Evolutionary conservation across 208 protist species (phyloP), one percentile per base, ranked within the genome.

Genomic region (Crithidia mellificae): DNA sequence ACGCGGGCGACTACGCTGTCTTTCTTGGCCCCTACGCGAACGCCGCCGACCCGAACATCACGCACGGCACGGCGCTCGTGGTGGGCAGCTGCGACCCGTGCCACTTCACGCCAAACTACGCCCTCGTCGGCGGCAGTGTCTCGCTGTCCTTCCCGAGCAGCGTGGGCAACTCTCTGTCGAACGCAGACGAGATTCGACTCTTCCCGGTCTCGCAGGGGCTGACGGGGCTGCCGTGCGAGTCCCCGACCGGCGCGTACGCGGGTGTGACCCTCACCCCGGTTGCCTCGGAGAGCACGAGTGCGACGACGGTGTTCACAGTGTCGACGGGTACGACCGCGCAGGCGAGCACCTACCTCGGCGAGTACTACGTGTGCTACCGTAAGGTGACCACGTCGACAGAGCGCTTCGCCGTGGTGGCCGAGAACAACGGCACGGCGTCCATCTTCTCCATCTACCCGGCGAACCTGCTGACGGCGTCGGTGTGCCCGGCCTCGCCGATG

Each of bases 331-430:
- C 74, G 22, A 50, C 30, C n/a, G 57, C 67, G 32, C 58, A 81
- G 52, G 58, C 77, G 22, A 67, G 54, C 32, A 52, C 24, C n/a
- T 90, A 83, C 72, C 52, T 86, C 0, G 91, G 88, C 2, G 81
- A 89, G 63, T 96, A 96, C 77, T 87, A 91, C 75, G 56, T 90
- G 9, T 96, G 92, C 69, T 96, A 96, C 71, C 74, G 67, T 32
- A 82, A 84, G 59, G 44, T 55, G 24, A 51, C 68, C n/a, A n/a
- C 44, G 6, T n/a, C 43, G n/a, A 38, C 4, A 0, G 59, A 29
- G 47, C 44, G 46, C 49, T 93, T 88, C 66, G 84, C 84, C 17
- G 59, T 92, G 30, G 79, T 93, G 19, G 68, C 78, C 14, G 73
- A 81, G 64, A 70, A 66, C 44, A 50, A 56, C 32, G 80, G 71